These are phyloP conservation scores for Parachlorella kessleri DNA, from an alignment of 139 green algal species.

Conservation along the genomic window DNA sequence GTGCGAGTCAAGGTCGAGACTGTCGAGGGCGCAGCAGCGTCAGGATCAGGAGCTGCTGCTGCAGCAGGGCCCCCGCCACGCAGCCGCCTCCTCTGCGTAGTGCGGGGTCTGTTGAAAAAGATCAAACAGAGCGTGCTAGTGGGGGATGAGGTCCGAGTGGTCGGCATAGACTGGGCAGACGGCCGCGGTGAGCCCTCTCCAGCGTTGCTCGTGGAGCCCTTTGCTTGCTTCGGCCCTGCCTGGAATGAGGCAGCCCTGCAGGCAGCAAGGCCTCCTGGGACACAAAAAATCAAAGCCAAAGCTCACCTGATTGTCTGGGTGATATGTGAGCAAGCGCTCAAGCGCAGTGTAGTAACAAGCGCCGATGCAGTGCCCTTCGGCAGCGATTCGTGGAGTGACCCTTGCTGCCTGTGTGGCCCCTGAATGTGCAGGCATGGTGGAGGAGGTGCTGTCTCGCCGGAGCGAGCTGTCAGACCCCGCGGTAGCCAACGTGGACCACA, in stretches of 20 bases:
- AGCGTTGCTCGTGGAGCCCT: too few relatives aligned
- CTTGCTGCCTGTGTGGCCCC: background rate
- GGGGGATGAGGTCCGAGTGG: conserved; percentile 81
- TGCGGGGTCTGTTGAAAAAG: conserved; percentile 91
- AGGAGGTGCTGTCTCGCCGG: conserved; percentile 68
- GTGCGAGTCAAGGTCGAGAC: conserved; percentile 62
- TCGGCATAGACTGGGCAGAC: conserved; percentile 82
- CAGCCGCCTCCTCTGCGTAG: conserved; percentile 83
- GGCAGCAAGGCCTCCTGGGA: too few relatives aligned
- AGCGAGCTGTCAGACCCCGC: conserved; percentile 77
- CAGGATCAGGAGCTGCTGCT: too few relatives aligned
- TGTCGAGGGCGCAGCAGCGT: background rate
- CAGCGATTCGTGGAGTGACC: too few relatives aligned
- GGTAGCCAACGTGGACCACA: conserved; percentile 93
- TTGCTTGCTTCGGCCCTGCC: too few relatives aligned
- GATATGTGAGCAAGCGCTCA: too few relatives aligned
- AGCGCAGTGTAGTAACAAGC: too few relatives aligned
- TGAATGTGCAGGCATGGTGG: conserved; percentile 61
- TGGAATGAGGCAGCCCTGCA: too few relatives aligned
- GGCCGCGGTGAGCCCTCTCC: conserved; percentile 38
- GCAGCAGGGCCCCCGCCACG: conserved; percentile 3
- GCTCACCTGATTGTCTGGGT: too few relatives aligned
- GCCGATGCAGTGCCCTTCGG: too few relatives aligned
- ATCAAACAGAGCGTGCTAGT: conserved; percentile 87
- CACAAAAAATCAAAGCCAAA: too few relatives aligned